Evolutionary conservation across 305 asterid species (phyloP), one percentile per base, ranked within the genome.

Genomic region (Fraxinus nigra): DNA sequence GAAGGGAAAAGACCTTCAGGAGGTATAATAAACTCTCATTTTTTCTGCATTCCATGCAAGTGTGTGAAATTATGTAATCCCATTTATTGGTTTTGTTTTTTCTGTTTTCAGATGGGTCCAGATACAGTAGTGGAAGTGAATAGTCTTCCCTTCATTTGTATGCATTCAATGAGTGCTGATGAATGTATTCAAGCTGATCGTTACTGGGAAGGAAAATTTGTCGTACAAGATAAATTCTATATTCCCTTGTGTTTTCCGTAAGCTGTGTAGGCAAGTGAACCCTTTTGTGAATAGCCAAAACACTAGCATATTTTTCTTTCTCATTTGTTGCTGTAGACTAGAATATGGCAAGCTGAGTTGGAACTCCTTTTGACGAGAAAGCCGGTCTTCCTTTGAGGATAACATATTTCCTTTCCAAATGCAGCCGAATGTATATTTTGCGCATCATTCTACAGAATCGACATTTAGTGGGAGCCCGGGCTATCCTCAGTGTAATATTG

Each of bases 1-100:
- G 99, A 97, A 90, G 99, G 99, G 75, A 94, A 82, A 87, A 87
- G 90, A 89, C 88, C 90, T 85, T 86, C 91, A 28, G 94, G 97
- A 89, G 97, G 97, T 93, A 85, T 33, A 78, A 37, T 13, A n/a
- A 72, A 72, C 78, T 59, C 76, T 51, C 82, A 70, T 70, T 51
- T 76, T 43, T 43, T 48, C 59, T 20, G 59, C 80, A 79, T 46
- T 78, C 26, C 75, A 79, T 65, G 82, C 48, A 67, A 82, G 5
- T n/a, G 20, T 79, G 22, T 7, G 5, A 74, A 59, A 30, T 77
- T 59, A 20, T 34, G 83, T 72, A 78, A 32, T 37, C 75, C 0
- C 22, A 81, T 82, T 81, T 24, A 88, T 76, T 74, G 18, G 20
- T 78, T 77, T 81, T 76, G 10, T 81, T 78, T 79, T 79, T 22